Conservation (phyloP, 305 asterid species). For the Fraxinus sp. region DNA sequence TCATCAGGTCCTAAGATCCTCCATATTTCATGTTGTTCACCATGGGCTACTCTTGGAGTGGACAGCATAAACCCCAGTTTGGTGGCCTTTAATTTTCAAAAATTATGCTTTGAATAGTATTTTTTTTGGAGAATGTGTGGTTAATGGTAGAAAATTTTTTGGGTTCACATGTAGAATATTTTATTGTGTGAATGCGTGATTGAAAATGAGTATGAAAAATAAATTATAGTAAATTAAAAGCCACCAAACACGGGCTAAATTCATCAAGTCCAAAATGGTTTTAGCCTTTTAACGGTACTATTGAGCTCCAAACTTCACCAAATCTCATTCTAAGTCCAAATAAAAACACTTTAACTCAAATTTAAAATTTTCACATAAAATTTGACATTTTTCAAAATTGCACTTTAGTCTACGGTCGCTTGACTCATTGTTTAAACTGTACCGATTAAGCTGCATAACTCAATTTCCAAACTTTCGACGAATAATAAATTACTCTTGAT, state of each 20-base stretch:
- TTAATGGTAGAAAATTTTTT: too few species aligned
- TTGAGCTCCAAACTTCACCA: not conserved
- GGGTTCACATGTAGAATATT: too few species aligned
- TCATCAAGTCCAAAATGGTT: not conserved
- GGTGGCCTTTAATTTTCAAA: too few species aligned
- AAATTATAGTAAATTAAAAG: too few species aligned
- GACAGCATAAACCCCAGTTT: not conserved
- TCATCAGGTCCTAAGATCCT: not conserved
- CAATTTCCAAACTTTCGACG: not conserved
- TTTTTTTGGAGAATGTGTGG: too few species aligned
- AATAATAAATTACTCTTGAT: not conserved
- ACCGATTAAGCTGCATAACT: not conserved
- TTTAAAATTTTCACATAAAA: not conserved
- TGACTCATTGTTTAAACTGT: not conserved
- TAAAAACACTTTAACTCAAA: not conserved
- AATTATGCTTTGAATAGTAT: too few species aligned
- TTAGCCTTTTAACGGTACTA: not conserved
- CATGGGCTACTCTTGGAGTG: not conserved
- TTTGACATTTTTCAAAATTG: not conserved
- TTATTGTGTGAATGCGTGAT: too few species aligned
- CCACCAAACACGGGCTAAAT: too few species aligned
- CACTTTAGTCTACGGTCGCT: not conserved
- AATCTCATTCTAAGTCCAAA: not conserved
- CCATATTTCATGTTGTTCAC: not conserved
- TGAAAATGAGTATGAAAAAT: too few species aligned